A percentile compares a stretch with the other conserved stretches of the same genome.
These are phyloP conservation scores for Paecilomyces sp. DNA, from an alignment of 2,329 filamentous ascomycete species.

Conservation along the genomic window DNA sequence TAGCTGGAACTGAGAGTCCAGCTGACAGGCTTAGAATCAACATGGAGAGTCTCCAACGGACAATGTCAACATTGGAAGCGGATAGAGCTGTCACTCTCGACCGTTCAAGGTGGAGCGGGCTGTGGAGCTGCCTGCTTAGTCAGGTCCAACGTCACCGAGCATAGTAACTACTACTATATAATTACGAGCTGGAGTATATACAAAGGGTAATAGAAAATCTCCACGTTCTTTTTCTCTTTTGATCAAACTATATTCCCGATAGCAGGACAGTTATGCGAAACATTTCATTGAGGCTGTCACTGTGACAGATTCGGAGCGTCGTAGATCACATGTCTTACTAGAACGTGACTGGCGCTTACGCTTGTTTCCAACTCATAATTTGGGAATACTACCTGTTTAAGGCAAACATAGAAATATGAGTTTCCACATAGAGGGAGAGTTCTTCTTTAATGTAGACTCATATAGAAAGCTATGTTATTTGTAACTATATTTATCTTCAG, in stretches of 20 bases:
- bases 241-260: no score
- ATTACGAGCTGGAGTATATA: not conserved
- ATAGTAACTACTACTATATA: no score
- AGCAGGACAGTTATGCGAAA: no score
- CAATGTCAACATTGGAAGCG: not conserved
- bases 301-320: not conserved
- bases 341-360: not conserved
- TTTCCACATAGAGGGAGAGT: not conserved
- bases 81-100: not conserved
- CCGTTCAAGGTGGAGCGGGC: constrained; percentile 1
- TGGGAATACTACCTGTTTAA: not conserved
- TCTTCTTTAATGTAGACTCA: no score
- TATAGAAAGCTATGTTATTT: no score
- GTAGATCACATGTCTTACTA: not conserved
- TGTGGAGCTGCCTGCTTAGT: constrained; percentile 9
- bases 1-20: constrained; percentile 8
- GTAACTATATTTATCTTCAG: not conserved
- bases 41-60: not conserved
- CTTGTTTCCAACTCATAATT: not conserved
- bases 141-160: constrained; percentile 1
- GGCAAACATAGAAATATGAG: not conserved
- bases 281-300: not conserved
- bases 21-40: not conserved
- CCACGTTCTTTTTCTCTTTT: no score
- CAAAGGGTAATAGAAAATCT: no score